phyloP scores from a whole-genome alignment of 2,329 filamentous ascomycete species.

The Fusarium bactridioides region DNA sequence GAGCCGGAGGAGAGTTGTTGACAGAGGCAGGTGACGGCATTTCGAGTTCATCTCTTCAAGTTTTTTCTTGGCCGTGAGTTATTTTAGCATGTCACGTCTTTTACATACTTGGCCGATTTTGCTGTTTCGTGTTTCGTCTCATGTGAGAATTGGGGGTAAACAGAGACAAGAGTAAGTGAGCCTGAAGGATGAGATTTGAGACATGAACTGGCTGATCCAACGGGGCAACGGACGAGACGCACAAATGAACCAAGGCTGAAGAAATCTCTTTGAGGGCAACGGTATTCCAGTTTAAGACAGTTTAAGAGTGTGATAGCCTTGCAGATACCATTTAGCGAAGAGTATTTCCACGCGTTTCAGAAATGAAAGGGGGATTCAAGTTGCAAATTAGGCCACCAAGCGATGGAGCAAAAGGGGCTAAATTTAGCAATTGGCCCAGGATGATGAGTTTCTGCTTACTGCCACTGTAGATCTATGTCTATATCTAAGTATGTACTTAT shows the following conservation, averaged over 20 bases:
- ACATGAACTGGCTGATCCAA: conserved; percentile 23
- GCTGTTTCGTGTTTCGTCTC: conserved; percentile 24
- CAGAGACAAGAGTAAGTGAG: conserved; percentile 4
- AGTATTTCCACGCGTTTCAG: neutral
- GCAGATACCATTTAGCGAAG: neutral
- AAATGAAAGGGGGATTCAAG: conserved; percentile 15
- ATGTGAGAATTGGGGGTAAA: conserved; percentile 8
- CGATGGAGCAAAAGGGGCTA: conserved; percentile 37
- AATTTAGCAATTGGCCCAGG: conserved; percentile 40
- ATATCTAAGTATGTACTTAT: neutral
- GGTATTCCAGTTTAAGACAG: conserved; percentile 4
- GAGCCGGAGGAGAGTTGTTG: conserved; percentile 19
- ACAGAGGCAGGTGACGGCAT: conserved; percentile 31
- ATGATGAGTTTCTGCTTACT: conserved; percentile 7
- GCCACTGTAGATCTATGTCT: conserved; percentile 27
- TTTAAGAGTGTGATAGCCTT: neutral
- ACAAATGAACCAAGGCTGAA: neutral
- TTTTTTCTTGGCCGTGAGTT: neutral
- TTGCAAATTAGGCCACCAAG: conserved; percentile 41
- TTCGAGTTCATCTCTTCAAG: conserved; percentile 35
- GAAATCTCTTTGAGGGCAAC: neutral
- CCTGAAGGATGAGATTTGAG: conserved; percentile 15
- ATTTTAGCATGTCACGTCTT: neutral
- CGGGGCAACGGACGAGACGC: conserved; percentile 8
- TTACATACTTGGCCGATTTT: conserved; percentile 19